These are phyloP conservation scores for Wickerhamomyces tratensis DNA, from an alignment of 805 yeast genomes.

Conservation along the genomic window DNA sequence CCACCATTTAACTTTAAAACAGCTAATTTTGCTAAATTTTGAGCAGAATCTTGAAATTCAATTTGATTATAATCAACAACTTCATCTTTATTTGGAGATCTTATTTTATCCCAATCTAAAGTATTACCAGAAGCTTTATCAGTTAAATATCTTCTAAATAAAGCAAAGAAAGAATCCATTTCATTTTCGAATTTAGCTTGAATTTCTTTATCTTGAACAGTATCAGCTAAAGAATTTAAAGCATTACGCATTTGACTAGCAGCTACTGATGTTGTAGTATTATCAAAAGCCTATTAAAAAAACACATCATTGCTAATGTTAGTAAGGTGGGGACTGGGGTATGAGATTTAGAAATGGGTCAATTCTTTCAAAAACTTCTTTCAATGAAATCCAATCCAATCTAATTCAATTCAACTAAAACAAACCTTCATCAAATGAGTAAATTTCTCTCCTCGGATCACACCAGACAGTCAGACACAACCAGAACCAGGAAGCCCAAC, in stretches of 20 bases:
- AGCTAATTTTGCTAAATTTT: constrained; percentile 68
- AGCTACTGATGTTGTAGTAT: constrained; percentile 88
- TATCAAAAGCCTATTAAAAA: constrained; percentile 69
- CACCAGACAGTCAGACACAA: too few relatives aligned
- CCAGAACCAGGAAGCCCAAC: too few relatives aligned
- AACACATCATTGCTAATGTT: not conserved
- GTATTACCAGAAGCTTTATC: constrained; percentile 83
- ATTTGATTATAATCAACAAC: constrained; percentile 71
- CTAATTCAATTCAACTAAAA: too few relatives aligned
- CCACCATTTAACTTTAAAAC: constrained; percentile 97
- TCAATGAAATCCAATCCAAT: not conserved
- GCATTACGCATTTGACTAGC: constrained; percentile 98
- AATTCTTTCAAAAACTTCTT: too few relatives aligned
- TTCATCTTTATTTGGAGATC: constrained; percentile 83
- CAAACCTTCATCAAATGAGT: too few relatives aligned
- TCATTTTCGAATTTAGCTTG: constrained; percentile 69
- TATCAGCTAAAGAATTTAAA: constrained; percentile 78
- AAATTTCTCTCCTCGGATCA: too few relatives aligned
- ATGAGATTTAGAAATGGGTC: too few relatives aligned
- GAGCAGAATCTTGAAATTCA: constrained; percentile 24
- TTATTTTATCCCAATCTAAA: constrained; percentile 91
- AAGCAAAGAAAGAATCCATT: constrained; percentile 89
- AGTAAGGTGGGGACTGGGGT: too few relatives aligned
- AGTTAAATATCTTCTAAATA: constrained; percentile 84
- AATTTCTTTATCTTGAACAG: constrained; percentile 43